Evolutionary conservation across 1,284 basidiomycete species (phyloP).

Genomic region (Takashimella koratensis): DNA sequence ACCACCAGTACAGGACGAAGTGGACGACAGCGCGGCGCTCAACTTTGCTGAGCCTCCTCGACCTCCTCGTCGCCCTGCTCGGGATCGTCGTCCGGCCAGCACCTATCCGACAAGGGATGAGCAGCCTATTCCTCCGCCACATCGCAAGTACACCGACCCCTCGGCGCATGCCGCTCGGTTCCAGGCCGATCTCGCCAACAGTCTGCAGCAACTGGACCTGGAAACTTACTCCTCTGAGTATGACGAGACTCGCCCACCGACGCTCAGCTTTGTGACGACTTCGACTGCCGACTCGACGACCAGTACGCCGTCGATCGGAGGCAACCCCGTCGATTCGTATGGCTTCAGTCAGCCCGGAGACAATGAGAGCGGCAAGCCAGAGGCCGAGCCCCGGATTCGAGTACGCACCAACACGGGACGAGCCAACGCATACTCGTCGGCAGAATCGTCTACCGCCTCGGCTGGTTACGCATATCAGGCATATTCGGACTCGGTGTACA

Average conservation of each 20-base stretch:
- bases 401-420: slow-evolving; percentile 34
- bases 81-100: slow-evolving; percentile 31
- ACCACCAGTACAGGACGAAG: slow-evolving; percentile 24
- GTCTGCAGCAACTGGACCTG: slow-evolving; percentile 36
- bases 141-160: slow-evolving; percentile 43
- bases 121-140: slow-evolving; percentile 23
- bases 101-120: slow-evolving; percentile 25
- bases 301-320: slow-evolving; percentile 33
- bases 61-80: slow-evolving; percentile 14
- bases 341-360: not conserved
- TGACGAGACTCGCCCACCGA: slow-evolving; percentile 33
- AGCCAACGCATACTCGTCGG: slow-evolving; percentile 42
- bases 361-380: slow-evolving; percentile 17
- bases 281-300: slow-evolving; percentile 43
- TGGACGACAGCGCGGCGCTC: slow-evolving; percentile 5
- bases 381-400: slow-evolving; percentile 31
- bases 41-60: slow-evolving; percentile 26
- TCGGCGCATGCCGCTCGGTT: slow-evolving; percentile 16
- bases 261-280: slow-evolving; percentile 44
- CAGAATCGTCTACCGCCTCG: slow-evolving; percentile 43
- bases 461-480: slow-evolving; percentile 37
- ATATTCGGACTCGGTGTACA: slow-evolving; percentile 10
- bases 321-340: not conserved
- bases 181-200: slow-evolving; percentile 12
- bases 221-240: slow-evolving; percentile 35